These are phyloP conservation scores for Clarireedia homoeocarpa DNA, from an alignment of 2,329 filamentous ascomycete genomes.

Conservation along the genomic window DNA sequence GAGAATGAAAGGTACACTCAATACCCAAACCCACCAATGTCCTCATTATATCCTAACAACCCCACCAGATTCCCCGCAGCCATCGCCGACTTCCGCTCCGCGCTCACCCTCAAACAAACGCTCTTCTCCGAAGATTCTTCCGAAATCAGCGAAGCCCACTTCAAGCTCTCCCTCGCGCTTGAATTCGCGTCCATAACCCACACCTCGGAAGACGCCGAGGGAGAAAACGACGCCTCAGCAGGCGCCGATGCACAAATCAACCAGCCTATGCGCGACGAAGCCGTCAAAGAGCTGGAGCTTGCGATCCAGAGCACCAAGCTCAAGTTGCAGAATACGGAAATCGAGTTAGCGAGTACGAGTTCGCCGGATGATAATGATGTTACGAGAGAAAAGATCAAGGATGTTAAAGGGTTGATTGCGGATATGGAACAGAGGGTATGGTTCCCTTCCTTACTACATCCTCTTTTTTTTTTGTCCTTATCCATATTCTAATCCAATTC, in stretches of 20 bases:
- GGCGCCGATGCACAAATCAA: slow-evolving; percentile 49
- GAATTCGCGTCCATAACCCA: slow-evolving; percentile 82
- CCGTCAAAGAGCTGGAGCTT: slow-evolving; percentile 61
- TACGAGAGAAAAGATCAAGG: slow-evolving; percentile 53
- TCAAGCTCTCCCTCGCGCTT: slow-evolving; percentile 88
- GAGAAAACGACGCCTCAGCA: slow-evolving; percentile 18
- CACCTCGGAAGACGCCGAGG: slow-evolving; percentile 43
- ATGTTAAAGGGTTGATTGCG: slow-evolving; percentile 69
- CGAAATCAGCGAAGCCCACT: slow-evolving; percentile 88
- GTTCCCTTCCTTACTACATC: too few species aligned
- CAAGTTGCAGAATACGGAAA: slow-evolving; percentile 63
- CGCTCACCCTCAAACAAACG: slow-evolving; percentile 70
- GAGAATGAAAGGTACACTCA: slow-evolving; percentile 71
- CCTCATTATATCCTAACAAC: slow-evolving; percentile 11
- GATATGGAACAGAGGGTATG: slow-evolving; percentile 54
- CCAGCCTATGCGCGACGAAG: slow-evolving; percentile 63
- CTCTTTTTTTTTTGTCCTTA: not conserved
- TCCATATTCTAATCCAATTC: slow-evolving; percentile 11
- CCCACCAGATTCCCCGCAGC: slow-evolving; percentile 64
- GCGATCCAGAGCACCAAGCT: slow-evolving; percentile 66
- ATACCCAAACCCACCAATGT: not conserved
- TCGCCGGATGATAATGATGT: slow-evolving; percentile 60
- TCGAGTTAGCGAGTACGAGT: slow-evolving; percentile 53
- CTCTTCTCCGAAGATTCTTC: slow-evolving; percentile 76
- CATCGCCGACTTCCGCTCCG: slow-evolving; percentile 72